These are phyloP conservation scores for Sclerotinia minor DNA, from an alignment of 2,329 filamentous ascomycete species.

Conservation along the genomic window DNA sequence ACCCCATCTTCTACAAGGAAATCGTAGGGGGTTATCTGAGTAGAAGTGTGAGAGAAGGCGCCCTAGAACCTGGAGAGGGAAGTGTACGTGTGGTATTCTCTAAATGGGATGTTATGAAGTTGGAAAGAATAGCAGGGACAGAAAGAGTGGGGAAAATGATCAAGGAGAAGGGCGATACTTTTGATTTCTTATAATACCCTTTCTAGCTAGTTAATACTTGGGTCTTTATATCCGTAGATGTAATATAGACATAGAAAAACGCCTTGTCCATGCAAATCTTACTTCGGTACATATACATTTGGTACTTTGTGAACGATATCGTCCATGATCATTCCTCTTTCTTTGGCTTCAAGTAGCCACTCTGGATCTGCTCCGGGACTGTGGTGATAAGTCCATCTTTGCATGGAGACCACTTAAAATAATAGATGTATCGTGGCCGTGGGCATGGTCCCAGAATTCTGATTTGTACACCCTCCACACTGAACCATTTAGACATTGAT, in stretches of 20 bases:
- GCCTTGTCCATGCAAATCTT: constrained; percentile 24
- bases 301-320: constrained; percentile 78
- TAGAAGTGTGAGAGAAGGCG: constrained; percentile 57
- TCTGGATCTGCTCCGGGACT: constrained; percentile 74
- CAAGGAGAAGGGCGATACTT: constrained; percentile 80
- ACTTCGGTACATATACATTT: constrained; percentile 20
- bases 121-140: constrained; percentile 85
- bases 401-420: constrained; percentile 78
- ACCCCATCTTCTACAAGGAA: constrained; percentile 78
- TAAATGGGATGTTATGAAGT: constrained; percentile 82
- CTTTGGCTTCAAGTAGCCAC: constrained; percentile 80
- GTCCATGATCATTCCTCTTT: constrained; percentile 85
- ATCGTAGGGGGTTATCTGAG: constrained; percentile 67
- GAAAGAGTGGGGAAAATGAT: constrained; percentile 83
- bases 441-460: constrained; percentile 80
- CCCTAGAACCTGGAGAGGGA: constrained; percentile 58
- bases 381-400: constrained; percentile 71
- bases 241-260: constrained; percentile 23
- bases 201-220: constrained; percentile 6
- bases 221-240: neutral
- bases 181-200: constrained; percentile 76
- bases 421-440: constrained; percentile 88
- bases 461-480: constrained; percentile 59
- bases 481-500: constrained; percentile 27
- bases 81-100: constrained; percentile 70